phyloP scores from a whole-genome alignment of 768 basidiomycete species.

The Strobilomyces dryophilus region DNA sequence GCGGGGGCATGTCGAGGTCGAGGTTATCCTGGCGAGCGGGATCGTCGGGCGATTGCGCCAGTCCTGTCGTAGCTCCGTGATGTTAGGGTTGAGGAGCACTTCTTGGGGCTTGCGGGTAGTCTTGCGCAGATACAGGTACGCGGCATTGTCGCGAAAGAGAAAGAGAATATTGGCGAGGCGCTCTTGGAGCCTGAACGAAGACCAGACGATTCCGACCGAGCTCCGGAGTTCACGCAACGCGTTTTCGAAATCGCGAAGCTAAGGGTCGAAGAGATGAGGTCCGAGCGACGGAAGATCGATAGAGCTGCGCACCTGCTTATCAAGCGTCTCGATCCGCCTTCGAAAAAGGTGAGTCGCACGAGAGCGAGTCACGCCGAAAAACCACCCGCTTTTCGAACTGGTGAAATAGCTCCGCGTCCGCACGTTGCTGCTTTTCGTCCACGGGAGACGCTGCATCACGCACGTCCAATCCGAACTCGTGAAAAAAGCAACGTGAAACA shows the following conservation, averaged over 20 bases:
- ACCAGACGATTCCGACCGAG: constrained; percentile 51
- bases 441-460: constrained; percentile 30
- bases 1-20: constrained; percentile 44
- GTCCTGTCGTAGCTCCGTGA: constrained; percentile 27
- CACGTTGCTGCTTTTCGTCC: constrained; percentile 46
- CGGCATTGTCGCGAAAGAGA: constrained; percentile 52
- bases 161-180: constrained; percentile 46
- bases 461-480: background rate
- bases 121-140: constrained; percentile 47
- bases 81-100: constrained; percentile 27
- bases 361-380: background rate
- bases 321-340: constrained; percentile 44
- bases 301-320: constrained; percentile 38
- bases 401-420: constrained; percentile 42
- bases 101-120: constrained; percentile 36
- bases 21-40: constrained; percentile 35
- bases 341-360: background rate
- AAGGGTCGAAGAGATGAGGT: background rate
- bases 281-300: background rate
- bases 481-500: background rate
- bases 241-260: constrained; percentile 54
- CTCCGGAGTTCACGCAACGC: constrained; percentile 51
- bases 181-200: constrained; percentile 45
- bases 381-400: constrained; percentile 40
- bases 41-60: constrained; percentile 35